These are phyloP conservation scores for Primulina huaijiensis DNA, from an alignment of 257 asterid genomes.

Conservation along the genomic window DNA sequence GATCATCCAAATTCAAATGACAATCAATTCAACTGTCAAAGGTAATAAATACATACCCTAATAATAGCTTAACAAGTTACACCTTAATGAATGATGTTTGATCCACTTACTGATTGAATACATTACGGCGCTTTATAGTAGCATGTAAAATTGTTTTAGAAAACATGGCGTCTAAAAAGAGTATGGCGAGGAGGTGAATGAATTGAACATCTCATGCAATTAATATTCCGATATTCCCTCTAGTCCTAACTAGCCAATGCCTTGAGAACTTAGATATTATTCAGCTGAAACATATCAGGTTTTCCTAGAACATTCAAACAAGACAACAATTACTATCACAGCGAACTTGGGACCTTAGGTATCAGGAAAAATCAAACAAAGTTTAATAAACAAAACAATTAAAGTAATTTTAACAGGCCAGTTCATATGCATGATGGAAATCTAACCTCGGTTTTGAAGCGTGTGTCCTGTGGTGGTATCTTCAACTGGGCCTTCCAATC, in stretches of 20 bases:
- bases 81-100: not conserved
- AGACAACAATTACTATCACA: not conserved
- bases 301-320: not conserved
- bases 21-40: constrained; percentile 6
- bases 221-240: not conserved
- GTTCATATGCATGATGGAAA: constrained; percentile 3
- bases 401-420: constrained; percentile 6
- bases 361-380: not conserved
- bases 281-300: constrained; percentile 3
- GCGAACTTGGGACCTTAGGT: not conserved
- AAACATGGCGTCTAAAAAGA: not conserved
- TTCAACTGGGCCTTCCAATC: constrained; percentile 78
- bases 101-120: not conserved
- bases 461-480: constrained; percentile 69
- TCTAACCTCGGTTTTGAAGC: constrained; percentile 78
- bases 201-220: not conserved
- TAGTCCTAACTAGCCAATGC: constrained; percentile 4
- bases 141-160: constrained; percentile 2
- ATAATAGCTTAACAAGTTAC: not conserved
- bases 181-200: too few species aligned
- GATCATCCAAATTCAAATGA: constrained; percentile 1
- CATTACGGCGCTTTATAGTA: not conserved
- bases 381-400: constrained; percentile 14
- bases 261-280: constrained; percentile 4
- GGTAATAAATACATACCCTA: constrained; percentile 1